Base-by-base conservation (phyloP, 495 filamentous ascomycete genomes). In the Penicillium robsamsonii region DNA sequence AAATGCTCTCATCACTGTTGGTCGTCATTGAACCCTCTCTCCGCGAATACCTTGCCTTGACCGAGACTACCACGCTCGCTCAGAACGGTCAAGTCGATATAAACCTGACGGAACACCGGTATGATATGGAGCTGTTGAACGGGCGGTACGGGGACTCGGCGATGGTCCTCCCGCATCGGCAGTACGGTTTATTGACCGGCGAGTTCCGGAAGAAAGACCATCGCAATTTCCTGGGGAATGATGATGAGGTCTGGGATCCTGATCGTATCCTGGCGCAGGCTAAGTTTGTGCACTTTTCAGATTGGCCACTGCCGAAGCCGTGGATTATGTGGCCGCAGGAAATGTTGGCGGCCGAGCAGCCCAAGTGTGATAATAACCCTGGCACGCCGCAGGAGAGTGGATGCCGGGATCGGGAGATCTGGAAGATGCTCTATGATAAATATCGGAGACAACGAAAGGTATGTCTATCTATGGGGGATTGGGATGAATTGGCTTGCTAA, bases 261-360 rank as follows among this genome's bases (percentile, higher is more conserved):
- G 77, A 84, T 12, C 76, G 68, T 42, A 79, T 81, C 29, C 70
- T 84, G 31, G 72, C 77, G 20, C 84, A 92, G 64, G 87, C 87
- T 10, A 92, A 87, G 61, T 79, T 90, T 13, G 79, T 94, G 0
- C 90, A 92, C 70, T 93, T 96, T 63, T 86, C 81, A 3, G 90
- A 94, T 63, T 89, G 85, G 84, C 90, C 90, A 4, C 59, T 91
- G 41, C 88, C 89, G 4, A 93, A 93, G 67, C 89, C 89, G 1
- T 92, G 88, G 88, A 69, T 89, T 18, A 78, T 80, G 69, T 85
- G 80, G 78, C 74, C 83, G 20, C 77, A 81, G 33, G 68, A 77
- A 13, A 60, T 79, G 53, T 63, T 87, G 22, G 69, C 74, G 4
- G 74, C 81, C 27, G 78, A 81, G 57, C 81, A 89, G 63, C 85